Percentiles rank a stretch among this genome's conserved stretches.
Evolutionary conservation across 805 yeast species (phyloP).

Genomic region (Pichia cephalocereana): DNA sequence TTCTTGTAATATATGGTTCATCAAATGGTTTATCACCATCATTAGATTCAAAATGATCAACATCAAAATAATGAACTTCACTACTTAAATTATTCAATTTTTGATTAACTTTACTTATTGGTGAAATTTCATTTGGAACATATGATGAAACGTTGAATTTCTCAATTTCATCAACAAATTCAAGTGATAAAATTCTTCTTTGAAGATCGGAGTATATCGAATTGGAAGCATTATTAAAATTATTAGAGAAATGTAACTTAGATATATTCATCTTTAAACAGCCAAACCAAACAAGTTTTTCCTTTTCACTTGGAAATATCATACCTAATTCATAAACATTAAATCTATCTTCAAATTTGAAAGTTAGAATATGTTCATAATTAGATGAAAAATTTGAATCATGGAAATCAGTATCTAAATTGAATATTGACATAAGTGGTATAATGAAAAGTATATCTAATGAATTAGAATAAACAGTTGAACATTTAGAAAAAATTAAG

Average conservation of each 20-base stretch:
- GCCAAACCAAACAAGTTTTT: constrained; percentile 34
- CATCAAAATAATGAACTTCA: constrained; percentile 1
- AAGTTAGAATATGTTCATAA: constrained; percentile 29
- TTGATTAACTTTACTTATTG: not conserved
- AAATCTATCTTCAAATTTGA: constrained; percentile 36
- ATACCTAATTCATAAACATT: constrained; percentile 38
- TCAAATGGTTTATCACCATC: not conserved
- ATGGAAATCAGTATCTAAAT: not conserved
- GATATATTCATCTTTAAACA: constrained; percentile 9
- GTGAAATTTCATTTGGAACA: constrained; percentile 1
- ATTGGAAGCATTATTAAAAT: constrained; percentile 13
- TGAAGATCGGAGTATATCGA: constrained; percentile 17
- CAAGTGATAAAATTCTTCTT: constrained; percentile 9
- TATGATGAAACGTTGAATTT: constrained; percentile 4
- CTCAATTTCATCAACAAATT: constrained; percentile 6
- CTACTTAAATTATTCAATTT: too few species aligned
- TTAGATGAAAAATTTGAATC: constrained; percentile 17
- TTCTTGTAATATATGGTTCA: not conserved
- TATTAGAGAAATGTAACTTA: constrained; percentile 16
- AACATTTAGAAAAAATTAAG: constrained; percentile 30
- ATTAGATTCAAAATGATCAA: constrained; percentile 1
- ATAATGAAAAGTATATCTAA: constrained; percentile 36
- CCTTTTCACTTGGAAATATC: constrained; percentile 25
- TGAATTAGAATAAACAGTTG: constrained; percentile 13
- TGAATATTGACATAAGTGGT: constrained; percentile 31